Base-by-base conservation (phyloP, 306 rosid species). In the Acacia crassicarpa region DNA sequence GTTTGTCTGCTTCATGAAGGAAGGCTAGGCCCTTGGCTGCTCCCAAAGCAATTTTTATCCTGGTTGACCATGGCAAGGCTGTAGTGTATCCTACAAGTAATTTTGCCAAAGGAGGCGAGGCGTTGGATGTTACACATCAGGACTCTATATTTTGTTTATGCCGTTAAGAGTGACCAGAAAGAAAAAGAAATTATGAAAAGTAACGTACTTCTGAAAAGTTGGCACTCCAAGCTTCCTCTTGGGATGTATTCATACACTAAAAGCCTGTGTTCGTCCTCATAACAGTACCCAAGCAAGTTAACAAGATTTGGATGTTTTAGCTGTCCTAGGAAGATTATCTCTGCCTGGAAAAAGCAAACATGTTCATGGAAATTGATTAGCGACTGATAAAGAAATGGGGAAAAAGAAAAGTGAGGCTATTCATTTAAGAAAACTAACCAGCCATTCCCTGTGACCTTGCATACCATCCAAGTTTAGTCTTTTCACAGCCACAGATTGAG, bases 401-500 rank as follows among this genome's bases (percentile, higher is more conserved):
- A 15, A 14, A 6, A 40, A 11, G 10, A 8, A 15, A 33, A 35
- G 33, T 1, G 22, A 14, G 23, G 25, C 51, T 70, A 22, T 58
- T 68, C 16, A 8, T 14, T 73, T 67, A 4, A 78, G 82, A 86
- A 84, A 80, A 35, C 86, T 84, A 80, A 94, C 98, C 97, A 94
- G 91, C 97, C 98, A 94, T 82, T 94, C 98, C 63, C 87, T 92
- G 49, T 94, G 93, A 81, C 98, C 98, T 83, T 94, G 98, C 77
- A 87, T 84, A 71, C 97, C 97, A 69, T 94, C 89, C 86, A 92
- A 93, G 83, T 94, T 90, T 54, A 94, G 84, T 17, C 89, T 32
- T 76, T 94, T 94, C 56, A 94, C 98, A 32, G 98, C 98, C 2
- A 94, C 93, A 58, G 97, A 81, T 77, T 92, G 97, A 74, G 98